phyloP scores from a whole-genome alignment of 2,329 filamentous ascomycete species.

The Clarireedia paspali region DNA sequence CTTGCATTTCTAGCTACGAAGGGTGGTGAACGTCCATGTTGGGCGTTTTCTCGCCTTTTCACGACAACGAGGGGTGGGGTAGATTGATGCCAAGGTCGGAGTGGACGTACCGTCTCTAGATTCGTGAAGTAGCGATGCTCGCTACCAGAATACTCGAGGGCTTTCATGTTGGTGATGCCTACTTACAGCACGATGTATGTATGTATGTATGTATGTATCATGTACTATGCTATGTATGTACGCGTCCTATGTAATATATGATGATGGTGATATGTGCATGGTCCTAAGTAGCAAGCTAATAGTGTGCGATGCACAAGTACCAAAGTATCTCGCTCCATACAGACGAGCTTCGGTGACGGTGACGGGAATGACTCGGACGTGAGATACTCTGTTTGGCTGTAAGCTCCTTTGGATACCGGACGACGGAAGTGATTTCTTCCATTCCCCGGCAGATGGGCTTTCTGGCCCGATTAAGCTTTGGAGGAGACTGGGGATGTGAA shows the following conservation, averaged over 20 bases:
- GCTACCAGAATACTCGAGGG: constrained; percentile 1
- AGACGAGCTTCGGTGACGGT: background rate
- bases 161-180: background rate
- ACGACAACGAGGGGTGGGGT: constrained; percentile 1
- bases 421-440: background rate
- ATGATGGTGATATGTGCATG: no score
- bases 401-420: background rate
- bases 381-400: background rate
- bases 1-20: background rate
- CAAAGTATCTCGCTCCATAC: background rate
- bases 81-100: background rate
- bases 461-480: background rate
- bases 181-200: background rate
- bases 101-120: background rate
- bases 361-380: background rate
- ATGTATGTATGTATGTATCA: no score
- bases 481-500: no score
- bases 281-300: no score
- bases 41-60: background rate
- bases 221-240: no score
- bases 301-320: background rate
- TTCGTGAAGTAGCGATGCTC: background rate
- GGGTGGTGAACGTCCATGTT: background rate
- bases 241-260: no score
- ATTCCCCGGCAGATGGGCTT: background rate